Base-by-base conservation (phyloP, 352 stramenopile genomes). In the Globisporangium mamillatum region DNA sequence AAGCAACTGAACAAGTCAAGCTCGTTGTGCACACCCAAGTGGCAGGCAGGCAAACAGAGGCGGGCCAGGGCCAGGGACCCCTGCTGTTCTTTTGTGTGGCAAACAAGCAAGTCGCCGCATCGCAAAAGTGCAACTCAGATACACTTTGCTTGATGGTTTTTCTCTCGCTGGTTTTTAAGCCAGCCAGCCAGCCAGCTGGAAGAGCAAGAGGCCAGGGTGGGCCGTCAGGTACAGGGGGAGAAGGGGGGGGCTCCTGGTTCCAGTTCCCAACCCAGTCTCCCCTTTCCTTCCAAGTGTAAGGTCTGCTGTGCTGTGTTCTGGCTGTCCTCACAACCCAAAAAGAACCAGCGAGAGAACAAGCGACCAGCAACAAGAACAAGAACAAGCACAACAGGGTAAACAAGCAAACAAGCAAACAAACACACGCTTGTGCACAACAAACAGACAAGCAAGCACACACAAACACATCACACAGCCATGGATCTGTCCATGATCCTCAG, bases 401-500 rank as follows among this genome's bases (percentile, higher is more conserved):
- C 41, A 48, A 55, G 9, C 41, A 68, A 56, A 29, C 41, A 63
- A 62, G 46, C 52, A 54, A 60, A 12, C 61, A 57, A 56, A n/a
- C 55, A 61, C 20, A 61, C 55, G 29, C 56, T 61, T 61, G 29
- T 4, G 56, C 29, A 52, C 14, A 61, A 60, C 14, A 38, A 61
- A 53, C 20, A 36, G 4, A 48, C 25, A 55, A 36, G 32, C 32
- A 34, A 34, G 6, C 50, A 67, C 38, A 66, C 20, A 70, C 70
- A 66, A 62, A 64, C 18, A 54, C 68, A 66, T 44, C 36, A 22
- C 41, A 38, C 66, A 38, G n/a, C 62, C 60, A 86, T 86, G 78
- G 78, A 86, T 71, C 75, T 86, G 60, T 76, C 78, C 24, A 86
- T 76, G 69, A 86, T 86, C 36, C 76, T 86, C 38, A 83, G 76